phyloP scores from a whole-genome alignment of 2,329 filamentous ascomycete species.

The Penicillium occitanis region DNA sequence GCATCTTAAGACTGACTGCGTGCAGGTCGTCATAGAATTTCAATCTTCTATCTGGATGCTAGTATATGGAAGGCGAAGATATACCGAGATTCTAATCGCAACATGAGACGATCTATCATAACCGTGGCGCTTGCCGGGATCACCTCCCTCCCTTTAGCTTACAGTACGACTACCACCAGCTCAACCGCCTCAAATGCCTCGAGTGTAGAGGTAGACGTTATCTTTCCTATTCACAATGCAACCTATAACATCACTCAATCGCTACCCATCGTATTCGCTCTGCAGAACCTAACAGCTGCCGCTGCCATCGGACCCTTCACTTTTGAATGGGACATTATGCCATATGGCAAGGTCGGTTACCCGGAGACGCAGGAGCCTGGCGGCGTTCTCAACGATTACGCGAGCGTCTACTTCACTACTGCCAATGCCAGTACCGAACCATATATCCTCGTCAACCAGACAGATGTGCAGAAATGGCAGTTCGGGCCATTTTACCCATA shows the following conservation, averaged over 20 bases:
- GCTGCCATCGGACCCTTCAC: constrained; percentile 10
- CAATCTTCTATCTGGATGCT: background rate
- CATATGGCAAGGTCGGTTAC: background rate
- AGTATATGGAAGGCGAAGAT: background rate
- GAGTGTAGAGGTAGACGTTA: constrained; percentile 11
- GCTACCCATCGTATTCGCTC: constrained; percentile 12
- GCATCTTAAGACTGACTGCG: background rate
- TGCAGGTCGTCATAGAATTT: background rate
- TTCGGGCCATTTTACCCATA: background rate
- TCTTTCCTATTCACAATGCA: constrained; percentile 12
- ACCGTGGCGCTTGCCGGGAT: background rate
- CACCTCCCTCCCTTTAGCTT: background rate
- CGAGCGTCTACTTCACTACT: background rate
- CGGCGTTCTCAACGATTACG: background rate
- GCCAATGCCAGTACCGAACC: background rate
- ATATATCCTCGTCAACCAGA: constrained; percentile 10
- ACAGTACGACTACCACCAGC: background rate
- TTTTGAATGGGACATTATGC: constrained; percentile 15
- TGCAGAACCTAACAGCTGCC: constrained; percentile 11
- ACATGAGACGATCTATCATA: background rate
- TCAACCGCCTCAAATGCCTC: background rate
- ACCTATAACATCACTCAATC: constrained; percentile 12
- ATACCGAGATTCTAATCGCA: background rate
- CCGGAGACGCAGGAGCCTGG: background rate
- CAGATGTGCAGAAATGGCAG: constrained; percentile 10